Conservation (phyloP, 306 rosid species). For the Geum urbanum region DNA sequence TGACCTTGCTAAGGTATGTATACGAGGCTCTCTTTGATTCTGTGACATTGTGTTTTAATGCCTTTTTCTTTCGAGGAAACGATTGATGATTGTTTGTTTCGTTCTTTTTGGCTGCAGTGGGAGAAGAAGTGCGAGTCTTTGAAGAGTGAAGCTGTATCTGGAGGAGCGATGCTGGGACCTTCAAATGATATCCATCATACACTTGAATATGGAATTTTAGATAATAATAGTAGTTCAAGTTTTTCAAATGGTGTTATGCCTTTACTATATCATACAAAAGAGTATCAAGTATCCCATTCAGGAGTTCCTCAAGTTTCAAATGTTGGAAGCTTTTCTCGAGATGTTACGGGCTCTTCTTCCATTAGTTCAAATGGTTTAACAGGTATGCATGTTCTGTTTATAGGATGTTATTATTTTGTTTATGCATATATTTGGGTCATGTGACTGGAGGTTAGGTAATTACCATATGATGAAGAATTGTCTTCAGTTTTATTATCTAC, state of each 20-base stretch:
- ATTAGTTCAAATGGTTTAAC: slow-evolving; percentile 34
- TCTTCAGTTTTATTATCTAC: slow-evolving; percentile 13
- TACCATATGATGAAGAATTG: slow-evolving; percentile 18
- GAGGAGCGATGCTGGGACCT: slow-evolving; percentile 39
- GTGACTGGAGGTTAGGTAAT: background rate
- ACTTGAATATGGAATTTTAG: slow-evolving; percentile 56
- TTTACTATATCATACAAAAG: slow-evolving; percentile 79
- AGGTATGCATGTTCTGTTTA: slow-evolving; percentile 41
- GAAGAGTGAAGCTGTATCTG: slow-evolving; percentile 37
- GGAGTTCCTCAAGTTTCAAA: slow-evolving; percentile 38
- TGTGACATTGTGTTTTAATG: background rate
- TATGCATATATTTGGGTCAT: slow-evolving; percentile 1
- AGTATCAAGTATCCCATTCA: slow-evolving; percentile 81
- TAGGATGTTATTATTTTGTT: slow-evolving; percentile 4
- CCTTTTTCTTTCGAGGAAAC: background rate
- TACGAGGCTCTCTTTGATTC: background rate
- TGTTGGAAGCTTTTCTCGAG: slow-evolving; percentile 32
- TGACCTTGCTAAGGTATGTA: slow-evolving; percentile 58
- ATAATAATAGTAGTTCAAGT: slow-evolving; percentile 57
- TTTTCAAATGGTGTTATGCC: slow-evolving; percentile 79
- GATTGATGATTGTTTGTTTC: slow-evolving; percentile 12
- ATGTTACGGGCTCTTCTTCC: slow-evolving; percentile 25
- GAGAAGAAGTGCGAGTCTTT: slow-evolving; percentile 58
- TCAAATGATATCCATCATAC: slow-evolving; percentile 86
- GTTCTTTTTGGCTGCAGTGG: slow-evolving; percentile 59